Percentiles rank a stretch among this genome's conserved stretches.
Conservation (phyloP, 805 yeast species). For the Candida oleophila region DNA sequence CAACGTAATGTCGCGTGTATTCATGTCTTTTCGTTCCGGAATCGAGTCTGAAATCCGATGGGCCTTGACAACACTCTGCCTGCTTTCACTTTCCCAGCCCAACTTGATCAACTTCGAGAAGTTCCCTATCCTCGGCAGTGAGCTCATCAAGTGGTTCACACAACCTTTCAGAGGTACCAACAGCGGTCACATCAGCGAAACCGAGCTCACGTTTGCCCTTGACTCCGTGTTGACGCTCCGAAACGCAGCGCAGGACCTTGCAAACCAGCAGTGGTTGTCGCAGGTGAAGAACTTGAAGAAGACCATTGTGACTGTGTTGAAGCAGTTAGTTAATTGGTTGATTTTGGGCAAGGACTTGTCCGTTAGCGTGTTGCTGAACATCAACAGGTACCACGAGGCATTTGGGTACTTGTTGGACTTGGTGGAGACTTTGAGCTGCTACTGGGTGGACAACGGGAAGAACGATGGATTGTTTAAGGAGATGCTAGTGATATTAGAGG, state of each 20-base stretch:
- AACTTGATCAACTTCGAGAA: conserved; percentile 47
- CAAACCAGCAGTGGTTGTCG: conserved; percentile 76
- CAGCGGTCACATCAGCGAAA: conserved; percentile 13
- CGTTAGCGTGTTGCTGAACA: conserved; percentile 10
- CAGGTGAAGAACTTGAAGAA: conserved; percentile 47
- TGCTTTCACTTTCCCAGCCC: conserved; percentile 50
- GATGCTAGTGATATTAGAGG: conserved; percentile 49
- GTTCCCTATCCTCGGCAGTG: conserved; percentile 42
- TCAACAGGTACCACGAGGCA: conserved; percentile 52
- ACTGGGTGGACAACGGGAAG: conserved; percentile 69
- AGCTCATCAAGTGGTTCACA: conserved; percentile 36
- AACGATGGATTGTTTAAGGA: conserved; percentile 67
- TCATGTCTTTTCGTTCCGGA: conserved; percentile 66
- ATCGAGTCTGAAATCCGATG: conserved; percentile 68
- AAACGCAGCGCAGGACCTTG: conserved; percentile 80
- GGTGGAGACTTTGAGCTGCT: conserved; percentile 80
- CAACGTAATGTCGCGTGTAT: conserved; percentile 62
- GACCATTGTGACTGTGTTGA: conserved; percentile 46
- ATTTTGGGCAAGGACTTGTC: conserved; percentile 13
- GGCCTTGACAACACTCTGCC: conserved; percentile 58
- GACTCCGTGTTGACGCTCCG: conserved; percentile 67
- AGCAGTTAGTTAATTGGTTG: conserved; percentile 35
- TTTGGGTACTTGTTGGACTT: conserved; percentile 71
- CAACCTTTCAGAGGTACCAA: conserved; percentile 27
- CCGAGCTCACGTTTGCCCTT: conserved; percentile 12